These are phyloP conservation scores for Tribonema minus DNA, from an alignment of 108 stramenopile genomes.

Conservation along the genomic window DNA sequence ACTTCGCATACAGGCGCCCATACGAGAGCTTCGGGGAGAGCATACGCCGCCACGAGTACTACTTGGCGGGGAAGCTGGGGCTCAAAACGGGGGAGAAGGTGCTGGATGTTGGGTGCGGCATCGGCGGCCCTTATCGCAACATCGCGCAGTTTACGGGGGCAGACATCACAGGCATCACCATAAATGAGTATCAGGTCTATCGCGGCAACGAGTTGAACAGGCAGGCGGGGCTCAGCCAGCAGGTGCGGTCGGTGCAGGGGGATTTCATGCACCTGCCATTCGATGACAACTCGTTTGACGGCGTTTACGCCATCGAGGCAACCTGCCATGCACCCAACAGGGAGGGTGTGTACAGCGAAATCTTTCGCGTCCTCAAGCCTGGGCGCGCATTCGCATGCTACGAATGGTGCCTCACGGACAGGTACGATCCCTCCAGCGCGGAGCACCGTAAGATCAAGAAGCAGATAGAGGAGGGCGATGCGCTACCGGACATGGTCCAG, in stretches of 20 bases:
- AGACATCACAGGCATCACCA: constrained; percentile 68
- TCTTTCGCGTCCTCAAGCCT: constrained; percentile 74
- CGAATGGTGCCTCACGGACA: constrained; percentile 86
- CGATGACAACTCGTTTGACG: constrained; percentile 68
- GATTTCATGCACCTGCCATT: constrained; percentile 85
- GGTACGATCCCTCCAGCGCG: constrained; percentile 66
- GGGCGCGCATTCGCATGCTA: constrained; percentile 74
- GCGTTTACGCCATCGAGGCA: constrained; percentile 84
- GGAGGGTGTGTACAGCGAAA: constrained; percentile 67
- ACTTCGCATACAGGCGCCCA: constrained; percentile 49
- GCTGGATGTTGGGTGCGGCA: constrained; percentile 57
- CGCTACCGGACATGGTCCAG: constrained; percentile 71
- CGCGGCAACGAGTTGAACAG: constrained; percentile 75
- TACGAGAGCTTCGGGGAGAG: constrained; percentile 49
- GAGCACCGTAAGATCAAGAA: constrained; percentile 73
- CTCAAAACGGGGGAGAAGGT: constrained; percentile 46
- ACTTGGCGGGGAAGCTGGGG: constrained; percentile 54
- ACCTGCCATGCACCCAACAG: constrained; percentile 81
- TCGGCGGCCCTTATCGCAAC: constrained; percentile 59
- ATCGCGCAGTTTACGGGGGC: constrained; percentile 55
- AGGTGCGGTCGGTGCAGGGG: constrained; percentile 60
- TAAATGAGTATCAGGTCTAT: constrained; percentile 73
- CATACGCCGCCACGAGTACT: constrained; percentile 58
- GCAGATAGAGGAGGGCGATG: constrained; percentile 69
- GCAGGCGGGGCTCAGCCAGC: constrained; percentile 28